These are phyloP conservation scores for Carex parvula DNA, from an alignment of 176 grass and related monocot genomes.

Conservation along the genomic window DNA sequence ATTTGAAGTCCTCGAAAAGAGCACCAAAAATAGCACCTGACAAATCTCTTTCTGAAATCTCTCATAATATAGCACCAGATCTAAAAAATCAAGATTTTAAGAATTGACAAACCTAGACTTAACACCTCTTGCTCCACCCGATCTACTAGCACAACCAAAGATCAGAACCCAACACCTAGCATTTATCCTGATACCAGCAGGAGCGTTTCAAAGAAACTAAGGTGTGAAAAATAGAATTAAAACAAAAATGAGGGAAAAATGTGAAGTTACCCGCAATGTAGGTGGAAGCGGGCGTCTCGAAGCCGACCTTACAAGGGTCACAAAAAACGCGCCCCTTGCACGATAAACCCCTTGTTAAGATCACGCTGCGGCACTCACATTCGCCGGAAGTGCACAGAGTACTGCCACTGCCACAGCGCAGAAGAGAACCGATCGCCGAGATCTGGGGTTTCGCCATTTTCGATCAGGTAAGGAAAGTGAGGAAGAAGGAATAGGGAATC, in stretches of 20 bases:
- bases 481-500: not conserved
- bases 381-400: slow-evolving; percentile 12
- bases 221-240: not conserved
- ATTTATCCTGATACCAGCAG: not conserved
- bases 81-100: not conserved
- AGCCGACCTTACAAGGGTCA: slow-evolving; percentile 75
- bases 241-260: not conserved
- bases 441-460: slow-evolving; percentile 27
- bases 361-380: slow-evolving; percentile 26
- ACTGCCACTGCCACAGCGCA: slow-evolving; percentile 3
- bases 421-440: slow-evolving; percentile 14
- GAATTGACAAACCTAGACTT: not conserved
- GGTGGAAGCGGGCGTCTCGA: slow-evolving; percentile 87
- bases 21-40: not conserved
- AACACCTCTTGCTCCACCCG: not conserved
- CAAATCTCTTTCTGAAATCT: not conserved
- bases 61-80: slow-evolving; percentile 14
- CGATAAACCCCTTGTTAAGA: slow-evolving; percentile 49
- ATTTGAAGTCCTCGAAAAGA: not conserved
- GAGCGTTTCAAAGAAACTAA: not conserved
- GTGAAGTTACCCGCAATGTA: slow-evolving; percentile 55
- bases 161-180: not conserved
- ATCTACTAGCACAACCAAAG: slow-evolving; percentile 3
- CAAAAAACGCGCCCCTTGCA: slow-evolving; percentile 87
- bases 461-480: not conserved